A percentile compares a stretch with the other conserved stretches of the same genome.
These are phyloP conservation scores for Neoascochyta sp. DNA, from an alignment of 2,329 filamentous ascomycete genomes.

Conservation along the genomic window DNA sequence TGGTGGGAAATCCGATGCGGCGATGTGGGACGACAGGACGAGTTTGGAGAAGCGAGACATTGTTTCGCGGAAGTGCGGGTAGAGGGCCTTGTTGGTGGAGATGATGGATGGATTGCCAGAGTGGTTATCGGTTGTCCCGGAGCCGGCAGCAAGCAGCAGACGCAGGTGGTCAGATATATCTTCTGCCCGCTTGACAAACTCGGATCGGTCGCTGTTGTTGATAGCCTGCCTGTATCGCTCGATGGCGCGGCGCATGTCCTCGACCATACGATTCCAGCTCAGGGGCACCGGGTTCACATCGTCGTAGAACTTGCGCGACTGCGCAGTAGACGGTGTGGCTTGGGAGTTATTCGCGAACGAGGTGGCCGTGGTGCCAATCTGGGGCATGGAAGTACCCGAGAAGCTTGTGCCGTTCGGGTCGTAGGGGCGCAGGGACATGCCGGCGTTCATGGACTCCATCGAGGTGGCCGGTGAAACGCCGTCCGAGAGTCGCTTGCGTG, in stretches of 20 bases:
- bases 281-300: constrained; percentile 75
- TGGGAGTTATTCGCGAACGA: constrained; percentile 53
- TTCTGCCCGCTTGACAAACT: constrained; percentile 92
- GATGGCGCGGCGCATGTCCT: constrained; percentile 88
- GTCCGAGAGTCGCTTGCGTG: constrained; percentile 62
- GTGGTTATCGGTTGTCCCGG: constrained; percentile 96
- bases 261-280: constrained; percentile 84
- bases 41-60: constrained; percentile 99
- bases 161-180: constrained; percentile 96
- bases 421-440: constrained; percentile 57
- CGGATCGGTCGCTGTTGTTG: constrained; percentile 73
- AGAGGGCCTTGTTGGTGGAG: constrained; percentile 93
- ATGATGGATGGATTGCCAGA: constrained; percentile 99
- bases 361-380: constrained; percentile 51
- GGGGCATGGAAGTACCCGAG: constrained; percentile 45
- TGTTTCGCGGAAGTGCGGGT: constrained; percentile 97
- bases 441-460: constrained; percentile 80
- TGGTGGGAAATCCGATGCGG: constrained; percentile 91
- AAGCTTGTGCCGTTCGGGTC: constrained; percentile 43
- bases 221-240: constrained; percentile 90
- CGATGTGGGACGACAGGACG: constrained; percentile 95
- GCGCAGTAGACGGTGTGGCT: constrained; percentile 44
- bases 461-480: constrained; percentile 82
- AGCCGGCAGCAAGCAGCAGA: constrained; percentile 88
- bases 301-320: constrained; percentile 85